Percentiles rank a stretch among this genome's conserved stretches.
Evolutionary conservation across 2,329 filamentous ascomycete genomes (phyloP).

Genomic region (Stenocarpella maydis): DNA sequence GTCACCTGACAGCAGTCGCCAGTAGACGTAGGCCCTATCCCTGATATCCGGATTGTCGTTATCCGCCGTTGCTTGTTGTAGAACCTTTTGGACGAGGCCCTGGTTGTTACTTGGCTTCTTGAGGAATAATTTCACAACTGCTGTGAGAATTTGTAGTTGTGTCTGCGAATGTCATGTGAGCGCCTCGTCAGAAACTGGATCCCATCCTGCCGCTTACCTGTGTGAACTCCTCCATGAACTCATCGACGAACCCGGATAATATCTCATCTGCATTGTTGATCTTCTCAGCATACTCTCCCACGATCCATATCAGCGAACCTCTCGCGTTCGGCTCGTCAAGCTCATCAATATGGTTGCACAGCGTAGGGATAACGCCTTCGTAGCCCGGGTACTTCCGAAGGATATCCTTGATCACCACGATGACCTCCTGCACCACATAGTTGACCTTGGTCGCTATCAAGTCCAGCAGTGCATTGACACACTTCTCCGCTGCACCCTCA

Average conservation of each 20-base stretch:
- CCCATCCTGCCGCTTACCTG: slow-evolving; percentile 64
- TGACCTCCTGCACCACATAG: slow-evolving; percentile 97
- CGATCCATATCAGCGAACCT: slow-evolving; percentile 96
- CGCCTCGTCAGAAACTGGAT: neutral
- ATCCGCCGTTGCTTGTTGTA: slow-evolving; percentile 90
- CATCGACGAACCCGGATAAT: slow-evolving; percentile 87
- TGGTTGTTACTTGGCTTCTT: slow-evolving; percentile 96
- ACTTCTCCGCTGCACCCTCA: slow-evolving; percentile 92
- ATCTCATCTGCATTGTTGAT: slow-evolving; percentile 99
- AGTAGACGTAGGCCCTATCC: slow-evolving; percentile 97
- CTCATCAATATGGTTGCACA: slow-evolving; percentile 97
- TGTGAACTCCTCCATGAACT: slow-evolving; percentile 95
- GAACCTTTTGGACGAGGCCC: slow-evolving; percentile 89
- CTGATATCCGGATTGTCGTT: slow-evolving; percentile 98
- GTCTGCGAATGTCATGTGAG: slow-evolving; percentile 63
- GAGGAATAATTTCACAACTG: slow-evolving; percentile 95
- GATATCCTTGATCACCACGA: slow-evolving; percentile 99
- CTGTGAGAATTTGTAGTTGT: slow-evolving; percentile 97
- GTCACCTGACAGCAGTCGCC: slow-evolving; percentile 93
- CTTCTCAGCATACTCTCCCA: slow-evolving; percentile 98
- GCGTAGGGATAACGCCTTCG: slow-evolving; percentile 94
- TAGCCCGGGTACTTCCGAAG: slow-evolving; percentile 97
- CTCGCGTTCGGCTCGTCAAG: slow-evolving; percentile 92
- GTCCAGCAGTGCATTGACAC: slow-evolving; percentile 91
- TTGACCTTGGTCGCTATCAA: slow-evolving; percentile 98